phyloP scores from a whole-genome alignment of 495 filamentous ascomycete species.

The Chaetomium tenue region DNA sequence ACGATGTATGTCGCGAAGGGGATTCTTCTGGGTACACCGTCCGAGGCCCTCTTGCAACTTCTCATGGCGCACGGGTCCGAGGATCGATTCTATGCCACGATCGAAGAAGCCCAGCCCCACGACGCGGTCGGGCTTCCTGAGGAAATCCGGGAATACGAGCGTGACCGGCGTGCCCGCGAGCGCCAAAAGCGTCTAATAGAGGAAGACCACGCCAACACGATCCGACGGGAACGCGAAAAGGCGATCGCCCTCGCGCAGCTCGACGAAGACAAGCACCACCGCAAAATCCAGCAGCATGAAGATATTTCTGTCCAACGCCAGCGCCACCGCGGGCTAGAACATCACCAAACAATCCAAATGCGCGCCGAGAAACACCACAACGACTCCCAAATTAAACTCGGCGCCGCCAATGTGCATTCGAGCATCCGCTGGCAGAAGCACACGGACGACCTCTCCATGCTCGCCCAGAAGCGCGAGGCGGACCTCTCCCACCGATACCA shows the following conservation, averaged over 20 bases:
- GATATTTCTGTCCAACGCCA: constrained; percentile 24
- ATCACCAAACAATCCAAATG: constrained; percentile 22
- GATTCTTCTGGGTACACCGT: constrained; percentile 32
- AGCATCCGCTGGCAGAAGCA: constrained; percentile 26
- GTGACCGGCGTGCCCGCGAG: constrained; percentile 37
- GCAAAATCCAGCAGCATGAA: constrained; percentile 23
- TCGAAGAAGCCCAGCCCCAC: constrained; percentile 37
- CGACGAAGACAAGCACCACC: constrained; percentile 20
- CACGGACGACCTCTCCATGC: constrained; percentile 25
- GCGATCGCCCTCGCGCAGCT: constrained; percentile 29
- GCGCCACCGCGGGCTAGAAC: constrained; percentile 23
- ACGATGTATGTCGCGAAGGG: constrained; percentile 45
- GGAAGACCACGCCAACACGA: constrained; percentile 33
- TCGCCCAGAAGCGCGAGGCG: constrained; percentile 18
- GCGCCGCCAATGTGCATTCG: constrained; percentile 22
- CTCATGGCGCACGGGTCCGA: constrained; percentile 39
- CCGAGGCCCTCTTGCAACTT: constrained; percentile 27
- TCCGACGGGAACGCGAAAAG: constrained; percentile 38
- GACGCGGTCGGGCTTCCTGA: constrained; percentile 42
- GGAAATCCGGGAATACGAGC: constrained; percentile 40
- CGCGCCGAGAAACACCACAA: constrained; percentile 25
- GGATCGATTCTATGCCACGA: constrained; percentile 44
- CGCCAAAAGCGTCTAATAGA: constrained; percentile 30
- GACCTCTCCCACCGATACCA: constrained; percentile 19
- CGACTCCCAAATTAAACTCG: constrained; percentile 23